A percentile compares a stretch with the other conserved stretches of the same genome.
Evolutionary conservation across 2,329 filamentous ascomycete species (phyloP).

Genomic region (Thelonectria blattea): DNA sequence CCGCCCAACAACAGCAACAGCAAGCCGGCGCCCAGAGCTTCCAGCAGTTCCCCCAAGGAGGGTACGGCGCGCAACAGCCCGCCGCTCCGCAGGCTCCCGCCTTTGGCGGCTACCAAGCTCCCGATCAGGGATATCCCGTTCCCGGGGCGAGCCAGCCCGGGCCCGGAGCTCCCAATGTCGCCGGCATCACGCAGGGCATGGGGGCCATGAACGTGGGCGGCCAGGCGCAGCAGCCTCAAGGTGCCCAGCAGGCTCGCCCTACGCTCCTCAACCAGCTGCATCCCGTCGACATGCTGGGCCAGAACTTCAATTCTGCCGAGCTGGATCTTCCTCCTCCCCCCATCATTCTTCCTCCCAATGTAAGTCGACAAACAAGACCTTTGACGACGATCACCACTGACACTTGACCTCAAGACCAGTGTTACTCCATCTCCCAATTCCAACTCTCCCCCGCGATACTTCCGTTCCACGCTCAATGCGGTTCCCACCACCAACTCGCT

Average conservation of each 20-base stretch:
- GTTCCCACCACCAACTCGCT: constrained; percentile 91
- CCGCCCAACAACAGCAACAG: constrained; percentile 42
- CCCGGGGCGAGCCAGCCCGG: constrained; percentile 47
- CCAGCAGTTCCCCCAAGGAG: constrained; percentile 49
- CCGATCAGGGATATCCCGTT: constrained; percentile 69
- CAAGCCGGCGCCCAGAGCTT: constrained; percentile 45
- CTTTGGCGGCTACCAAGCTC: constrained; percentile 70
- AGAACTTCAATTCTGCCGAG: constrained; percentile 93
- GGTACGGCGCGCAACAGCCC: constrained; percentile 52
- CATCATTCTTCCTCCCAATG: constrained; percentile 89
- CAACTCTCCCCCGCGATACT: constrained; percentile 92
- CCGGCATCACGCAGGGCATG: constrained; percentile 83
- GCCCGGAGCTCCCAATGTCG: constrained; percentile 57
- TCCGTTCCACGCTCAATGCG: constrained; percentile 93
- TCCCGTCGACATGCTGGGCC: constrained; percentile 87
- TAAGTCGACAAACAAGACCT: constrained; percentile 55
- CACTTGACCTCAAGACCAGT: constrained; percentile 66
- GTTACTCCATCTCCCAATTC: constrained; percentile 89
- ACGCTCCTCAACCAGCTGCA: constrained; percentile 83
- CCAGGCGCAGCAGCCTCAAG: constrained; percentile 47
- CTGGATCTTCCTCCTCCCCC: constrained; percentile 89
- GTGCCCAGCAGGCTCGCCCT: constrained; percentile 48
- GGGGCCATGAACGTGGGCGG: constrained; percentile 80
- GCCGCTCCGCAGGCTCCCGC: constrained; percentile 42
- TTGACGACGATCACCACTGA: constrained; percentile 44